Evolutionary conservation across 768 basidiomycete species (phyloP).

Genomic region (Trametes cingulata): DNA sequence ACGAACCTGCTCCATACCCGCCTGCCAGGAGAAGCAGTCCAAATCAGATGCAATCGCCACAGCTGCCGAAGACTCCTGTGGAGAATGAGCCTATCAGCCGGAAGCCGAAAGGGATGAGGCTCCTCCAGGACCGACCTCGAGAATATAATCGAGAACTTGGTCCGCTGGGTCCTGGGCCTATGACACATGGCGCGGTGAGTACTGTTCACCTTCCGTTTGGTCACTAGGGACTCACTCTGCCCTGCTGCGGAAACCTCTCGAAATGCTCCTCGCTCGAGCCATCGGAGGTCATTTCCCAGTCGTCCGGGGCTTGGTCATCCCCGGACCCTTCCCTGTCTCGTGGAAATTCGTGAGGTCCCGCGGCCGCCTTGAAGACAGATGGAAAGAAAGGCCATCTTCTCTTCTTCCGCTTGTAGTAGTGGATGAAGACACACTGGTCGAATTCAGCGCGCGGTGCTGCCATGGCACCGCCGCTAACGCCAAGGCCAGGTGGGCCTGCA

Average conservation of each 20-base stretch:
- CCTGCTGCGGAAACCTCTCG: too few species aligned
- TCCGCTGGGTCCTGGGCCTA: not conserved
- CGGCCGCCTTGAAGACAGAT: not conserved
- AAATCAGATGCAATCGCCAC: not conserved
- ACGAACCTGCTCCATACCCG: not conserved
- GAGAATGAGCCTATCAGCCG: too few species aligned
- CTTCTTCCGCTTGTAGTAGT: conserved; percentile 19
- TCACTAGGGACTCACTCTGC: not conserved
- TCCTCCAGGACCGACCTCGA: not conserved
- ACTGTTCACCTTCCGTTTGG: not conserved
- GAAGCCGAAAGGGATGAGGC: not conserved
- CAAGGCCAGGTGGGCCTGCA: not conserved
- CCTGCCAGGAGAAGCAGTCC: not conserved
- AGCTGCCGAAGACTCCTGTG: not conserved
- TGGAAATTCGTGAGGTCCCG: not conserved
- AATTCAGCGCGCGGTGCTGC: not conserved
- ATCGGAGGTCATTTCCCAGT: not conserved
- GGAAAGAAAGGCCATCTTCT: not conserved
- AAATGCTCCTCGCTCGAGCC: too few species aligned
- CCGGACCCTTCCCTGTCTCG: not conserved
- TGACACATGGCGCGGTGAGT: not conserved
- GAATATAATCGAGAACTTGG: not conserved
- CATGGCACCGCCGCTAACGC: not conserved
- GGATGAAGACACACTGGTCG: conserved; percentile 21
- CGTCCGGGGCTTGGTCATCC: not conserved